Base-by-base conservation (phyloP, 2,329 filamentous ascomycete genomes). In the Parasarocladium wereldwijsianum region DNA sequence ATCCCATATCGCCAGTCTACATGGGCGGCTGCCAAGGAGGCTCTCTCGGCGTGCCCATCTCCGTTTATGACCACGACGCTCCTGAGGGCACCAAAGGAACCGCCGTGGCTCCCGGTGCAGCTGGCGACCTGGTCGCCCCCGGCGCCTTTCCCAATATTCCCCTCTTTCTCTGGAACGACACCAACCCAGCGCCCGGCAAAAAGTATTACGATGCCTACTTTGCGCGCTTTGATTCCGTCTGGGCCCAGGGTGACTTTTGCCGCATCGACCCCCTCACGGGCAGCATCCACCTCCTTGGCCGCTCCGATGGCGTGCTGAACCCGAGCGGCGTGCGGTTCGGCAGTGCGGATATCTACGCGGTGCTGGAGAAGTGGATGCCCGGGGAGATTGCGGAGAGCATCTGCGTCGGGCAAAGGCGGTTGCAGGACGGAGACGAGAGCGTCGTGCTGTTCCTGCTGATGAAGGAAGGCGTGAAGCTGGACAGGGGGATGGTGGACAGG, bases 191-290 rank as follows among this genome's bases (percentile, higher is more conserved):
- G 0, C 62, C 62, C 0, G 66, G 66, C 0, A 55, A 65, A 4
- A 69, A 67, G 36, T 80, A 76, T 50, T 63, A 60, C 38, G 50
- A 58, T 1, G 64, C 70, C 16, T 69, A 79, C 49, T 79, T 77
- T 43, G 62, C 57, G 2, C 66, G 71, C 27, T 79, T 71, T 53
- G 54, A 64, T 6, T 57, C 71, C 32, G 79, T 81, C 2, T 90
- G 82, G 83, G 78, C 79, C 0, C 83, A 90, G 38, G 82, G 82
- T 14, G 83, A 90, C 44, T 87, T 86, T 47, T 74, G 82, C 42
- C 64, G 67, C 20, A 56, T 80, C 10, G 72, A 87, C 43, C 79
- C 80, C 0, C 39, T 54, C 4, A 86, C 80, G 1, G 66, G 70
- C 6, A 66, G 70, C 26, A 47, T 84, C 5, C 48, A 67, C 9